phyloP scores from a whole-genome alignment of 345 rosid species.

The Erysimum cheiranthoides region DNA sequence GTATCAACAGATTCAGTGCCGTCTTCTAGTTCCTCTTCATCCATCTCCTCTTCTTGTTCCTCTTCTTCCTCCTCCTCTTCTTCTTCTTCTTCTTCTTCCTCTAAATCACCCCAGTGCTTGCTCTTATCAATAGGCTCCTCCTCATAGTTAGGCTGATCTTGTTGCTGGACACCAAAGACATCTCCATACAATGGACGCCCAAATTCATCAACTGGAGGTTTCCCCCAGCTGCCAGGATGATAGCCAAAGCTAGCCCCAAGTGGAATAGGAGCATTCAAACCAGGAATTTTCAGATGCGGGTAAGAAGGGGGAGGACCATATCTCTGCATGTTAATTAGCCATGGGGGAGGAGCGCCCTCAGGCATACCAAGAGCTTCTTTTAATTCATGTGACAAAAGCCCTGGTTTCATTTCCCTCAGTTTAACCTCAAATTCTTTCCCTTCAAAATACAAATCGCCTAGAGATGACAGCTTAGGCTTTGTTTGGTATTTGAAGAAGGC shows the following conservation, averaged over 20 bases:
- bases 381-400: constrained; percentile 74
- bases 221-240: constrained; percentile 99
- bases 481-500: constrained; percentile 98
- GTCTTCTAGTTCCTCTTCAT: constrained; percentile 86
- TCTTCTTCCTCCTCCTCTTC: constrained; percentile 81
- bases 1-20: constrained; percentile 91
- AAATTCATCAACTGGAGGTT: constrained; percentile 97
- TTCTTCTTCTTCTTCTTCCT: constrained; percentile 72
- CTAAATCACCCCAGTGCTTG: constrained; percentile 99
- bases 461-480: constrained; percentile 89
- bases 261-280: constrained; percentile 97
- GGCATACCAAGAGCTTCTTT: constrained; percentile 99
- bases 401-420: constrained; percentile 95
- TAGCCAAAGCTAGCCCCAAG: constrained; percentile 97
- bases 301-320: constrained; percentile 99
- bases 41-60: constrained; percentile 73
- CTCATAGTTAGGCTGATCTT: constrained; percentile 95
- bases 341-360: constrained; percentile 98
- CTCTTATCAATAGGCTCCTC: constrained; percentile 96
- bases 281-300: constrained; percentile 95
- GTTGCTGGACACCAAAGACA: constrained; percentile 95
- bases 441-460: constrained; percentile 90
- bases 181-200: constrained; percentile 99
- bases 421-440: constrained; percentile 99
- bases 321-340: constrained; percentile 99